phyloP scores from a whole-genome alignment of 805 yeast genomes.

The Kazachstania taianensis region DNA sequence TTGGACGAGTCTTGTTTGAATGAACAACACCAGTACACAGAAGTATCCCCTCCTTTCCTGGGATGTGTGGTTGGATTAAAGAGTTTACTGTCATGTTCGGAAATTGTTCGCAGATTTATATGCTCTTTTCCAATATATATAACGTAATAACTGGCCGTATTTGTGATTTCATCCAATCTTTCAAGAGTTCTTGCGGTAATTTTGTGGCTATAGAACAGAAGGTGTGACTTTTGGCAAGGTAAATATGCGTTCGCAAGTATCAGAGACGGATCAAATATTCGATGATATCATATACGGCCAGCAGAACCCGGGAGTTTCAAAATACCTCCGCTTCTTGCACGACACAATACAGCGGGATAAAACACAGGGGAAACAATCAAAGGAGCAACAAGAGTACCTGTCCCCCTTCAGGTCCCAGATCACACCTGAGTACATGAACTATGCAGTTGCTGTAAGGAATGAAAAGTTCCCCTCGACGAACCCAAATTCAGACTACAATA shows the following conservation, averaged over 20 bases:
- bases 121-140: too few species aligned
- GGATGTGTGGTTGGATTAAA: too few species aligned
- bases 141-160: too few species aligned
- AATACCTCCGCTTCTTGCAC: not conserved
- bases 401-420: conserved; percentile 9
- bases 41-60: too few species aligned
- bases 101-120: too few species aligned
- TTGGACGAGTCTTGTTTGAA: too few species aligned
- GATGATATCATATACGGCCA: conserved; percentile 2
- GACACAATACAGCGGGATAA: not conserved
- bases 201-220: too few species aligned
- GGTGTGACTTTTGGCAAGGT: too few species aligned
- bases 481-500: conserved; percentile 14
- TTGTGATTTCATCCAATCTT: too few species aligned
- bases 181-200: too few species aligned
- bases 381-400: not conserved
- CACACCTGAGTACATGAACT: not conserved
- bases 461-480: conserved; percentile 17
- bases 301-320: not conserved
- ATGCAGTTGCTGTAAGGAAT: conserved; percentile 3
- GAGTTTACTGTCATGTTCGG: too few species aligned
- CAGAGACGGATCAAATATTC: conserved; percentile 2
- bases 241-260: not conserved
- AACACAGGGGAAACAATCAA: not conserved
- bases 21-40: too few species aligned